Conservation (phyloP, 1,284 basidiomycete genomes). For the Microbotryomycetes sp. region DNA sequence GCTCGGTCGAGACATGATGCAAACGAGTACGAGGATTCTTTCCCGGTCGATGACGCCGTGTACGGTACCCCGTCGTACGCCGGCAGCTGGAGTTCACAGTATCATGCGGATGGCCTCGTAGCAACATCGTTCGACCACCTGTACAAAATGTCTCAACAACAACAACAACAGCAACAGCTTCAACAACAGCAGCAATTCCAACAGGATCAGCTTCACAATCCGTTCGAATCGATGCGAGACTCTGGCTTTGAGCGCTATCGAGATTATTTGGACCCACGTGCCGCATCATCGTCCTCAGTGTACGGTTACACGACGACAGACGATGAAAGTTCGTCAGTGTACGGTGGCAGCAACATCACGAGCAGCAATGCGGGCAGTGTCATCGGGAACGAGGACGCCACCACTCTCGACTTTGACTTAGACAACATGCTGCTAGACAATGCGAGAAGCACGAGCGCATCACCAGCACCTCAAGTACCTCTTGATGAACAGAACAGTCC, state of each 20-base stretch:
- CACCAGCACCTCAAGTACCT: background rate
- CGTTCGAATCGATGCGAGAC: background rate
- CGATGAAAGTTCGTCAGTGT: background rate
- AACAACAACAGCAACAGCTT: background rate
- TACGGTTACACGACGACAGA: background rate
- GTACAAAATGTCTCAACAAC: background rate
- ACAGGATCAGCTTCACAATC: background rate
- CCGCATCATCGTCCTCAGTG: background rate
- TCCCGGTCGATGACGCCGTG: background rate
- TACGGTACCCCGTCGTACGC: background rate
- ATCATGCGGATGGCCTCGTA: background rate
- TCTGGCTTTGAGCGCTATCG: background rate
- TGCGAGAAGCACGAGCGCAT: background rate
- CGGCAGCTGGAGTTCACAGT: background rate
- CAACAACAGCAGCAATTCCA: background rate
- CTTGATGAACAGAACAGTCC: background rate
- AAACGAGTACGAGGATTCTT: background rate
- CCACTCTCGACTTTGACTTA: background rate
- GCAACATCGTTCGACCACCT: no score
- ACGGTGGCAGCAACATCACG: background rate
- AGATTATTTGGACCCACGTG: background rate
- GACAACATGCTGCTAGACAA: background rate
- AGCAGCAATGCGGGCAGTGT: background rate
- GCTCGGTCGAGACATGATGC: background rate
- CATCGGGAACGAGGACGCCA: background rate